Evolutionary conservation across 768 basidiomycete genomes (phyloP).

Genomic region (Boletus rufocinnamomeus): DNA sequence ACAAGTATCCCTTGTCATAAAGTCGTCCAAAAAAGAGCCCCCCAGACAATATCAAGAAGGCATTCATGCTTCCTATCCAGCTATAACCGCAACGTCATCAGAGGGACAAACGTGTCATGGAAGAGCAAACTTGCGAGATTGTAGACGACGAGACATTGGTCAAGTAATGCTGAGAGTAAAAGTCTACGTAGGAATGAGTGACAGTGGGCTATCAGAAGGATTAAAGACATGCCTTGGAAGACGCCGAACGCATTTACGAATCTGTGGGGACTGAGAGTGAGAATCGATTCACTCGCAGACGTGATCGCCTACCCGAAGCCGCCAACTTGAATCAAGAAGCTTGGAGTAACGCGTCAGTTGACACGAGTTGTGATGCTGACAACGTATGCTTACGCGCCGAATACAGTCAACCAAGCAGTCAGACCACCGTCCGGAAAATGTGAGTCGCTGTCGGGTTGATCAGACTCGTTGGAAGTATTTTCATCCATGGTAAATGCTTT

Average conservation of each 20-base stretch:
- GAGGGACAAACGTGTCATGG: neutral
- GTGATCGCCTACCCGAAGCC: constrained; percentile 36
- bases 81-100: constrained; percentile 17
- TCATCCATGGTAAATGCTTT: neutral
- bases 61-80: constrained; percentile 52
- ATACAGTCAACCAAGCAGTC: constrained; percentile 27
- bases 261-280: constrained; percentile 17
- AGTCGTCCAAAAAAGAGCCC: constrained; percentile 51
- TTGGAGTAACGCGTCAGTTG: constrained; percentile 14
- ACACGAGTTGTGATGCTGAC: neutral
- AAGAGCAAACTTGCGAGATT: constrained; percentile 34
- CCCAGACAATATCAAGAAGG: constrained; percentile 44
- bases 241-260: constrained; percentile 42
- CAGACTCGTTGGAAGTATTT: neutral
- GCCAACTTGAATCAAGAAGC: constrained; percentile 39
- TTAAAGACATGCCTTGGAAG: constrained; percentile 36
- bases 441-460: neutral
- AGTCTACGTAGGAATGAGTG: constrained; percentile 33
- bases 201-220: neutral
- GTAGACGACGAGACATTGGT: constrained; percentile 38
- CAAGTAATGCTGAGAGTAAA: constrained; percentile 40
- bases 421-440: constrained; percentile 28
- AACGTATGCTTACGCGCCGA: constrained; percentile 25
- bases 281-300: neutral
- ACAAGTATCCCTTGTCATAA: constrained; percentile 56